phyloP scores from a whole-genome alignment of 441 rosid species.

The Gossypium lobatum region DNA sequence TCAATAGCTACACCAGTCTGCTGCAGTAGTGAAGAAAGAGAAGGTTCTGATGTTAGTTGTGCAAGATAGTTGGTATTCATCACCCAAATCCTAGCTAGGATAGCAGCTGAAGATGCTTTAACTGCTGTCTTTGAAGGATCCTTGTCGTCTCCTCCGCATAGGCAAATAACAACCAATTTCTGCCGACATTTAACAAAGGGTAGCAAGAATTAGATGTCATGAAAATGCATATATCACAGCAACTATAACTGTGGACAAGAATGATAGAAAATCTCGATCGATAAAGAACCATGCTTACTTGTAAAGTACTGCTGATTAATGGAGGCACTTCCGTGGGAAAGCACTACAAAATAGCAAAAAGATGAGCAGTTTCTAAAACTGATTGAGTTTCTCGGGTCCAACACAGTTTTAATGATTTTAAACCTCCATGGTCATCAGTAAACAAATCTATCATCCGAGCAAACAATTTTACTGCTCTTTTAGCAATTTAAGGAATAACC shows the following conservation, averaged over 20 bases:
- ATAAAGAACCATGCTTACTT: slow-evolving; percentile 40
- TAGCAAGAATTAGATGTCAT: slow-evolving; percentile 7
- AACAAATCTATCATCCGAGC: not conserved
- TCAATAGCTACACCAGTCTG: slow-evolving; percentile 62
- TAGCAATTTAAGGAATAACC: slow-evolving; percentile 3
- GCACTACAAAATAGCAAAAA: slow-evolving; percentile 47
- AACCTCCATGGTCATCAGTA: not conserved
- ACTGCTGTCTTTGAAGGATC: slow-evolving; percentile 87
- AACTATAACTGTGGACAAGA: not conserved
- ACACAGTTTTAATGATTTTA: not conserved
- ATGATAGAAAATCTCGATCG: not conserved
- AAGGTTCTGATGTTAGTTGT: slow-evolving; percentile 81
- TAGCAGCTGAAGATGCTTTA: slow-evolving; percentile 77
- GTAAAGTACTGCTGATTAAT: slow-evolving; percentile 71
- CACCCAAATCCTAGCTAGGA: slow-evolving; percentile 91
- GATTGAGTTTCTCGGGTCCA: slow-evolving; percentile 4
- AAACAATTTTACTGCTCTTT: not conserved
- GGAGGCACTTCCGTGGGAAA: slow-evolving; percentile 86
- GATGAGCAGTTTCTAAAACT: slow-evolving; percentile 9
- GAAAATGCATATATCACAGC: not conserved
- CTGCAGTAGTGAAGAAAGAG: slow-evolving; percentile 66
- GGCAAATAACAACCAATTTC: slow-evolving; percentile 80
- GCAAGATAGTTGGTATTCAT: slow-evolving; percentile 84
- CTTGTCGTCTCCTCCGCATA: slow-evolving; percentile 79
- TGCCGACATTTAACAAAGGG: slow-evolving; percentile 26